Evolutionary conservation across 2,329 filamentous ascomycete genomes (phyloP), one percentile per base, ranked within the genome.

Genomic region (Leptoxyphium fumago): DNA sequence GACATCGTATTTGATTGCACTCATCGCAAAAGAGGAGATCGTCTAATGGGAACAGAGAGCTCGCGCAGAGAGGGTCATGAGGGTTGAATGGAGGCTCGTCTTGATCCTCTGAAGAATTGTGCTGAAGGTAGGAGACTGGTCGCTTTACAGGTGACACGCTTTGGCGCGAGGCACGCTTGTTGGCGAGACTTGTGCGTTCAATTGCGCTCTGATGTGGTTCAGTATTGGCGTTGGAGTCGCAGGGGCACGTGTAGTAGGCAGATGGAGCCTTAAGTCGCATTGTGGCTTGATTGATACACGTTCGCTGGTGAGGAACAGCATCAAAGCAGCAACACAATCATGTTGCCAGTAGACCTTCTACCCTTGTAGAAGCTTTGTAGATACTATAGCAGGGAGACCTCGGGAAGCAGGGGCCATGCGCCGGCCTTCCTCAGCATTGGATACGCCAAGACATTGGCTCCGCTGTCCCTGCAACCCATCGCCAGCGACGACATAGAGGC

Each of bases 21-120:
- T 96, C 91, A 60, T 94, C 89, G 69, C 91, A 98, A 68, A 94
- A 98, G 36, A 96, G 74, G 21, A 98, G 75, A 60, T 95, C 81
- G 58, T 96, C 89, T 39, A 95, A 78, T 1, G 91, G 89, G 59
- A 89, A 95, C 29, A 98, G 72, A 52, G 86, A 88, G 70, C 86
- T 96, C 62, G 87, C 91, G 46, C 91, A 84, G 32, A 88, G 80
- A 13, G 84, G 77, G 48, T 81, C 80, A 54, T 83, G 79, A 2
- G 91, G 87, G 60, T 98, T 84, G 62, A 98, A 94, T 3, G 84
- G 82, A 48, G 74, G 72, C 46, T 85, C 84, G 51, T 86, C 82
- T 46, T 84, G 79, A 42, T 85, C 79, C 26, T 74, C 67, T 66
- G 32, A 36, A 9, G 32, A 13, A 36, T 5, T 15, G 15, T 15